Conservation (phyloP, 345 rosid species). For the Angophora floribunda region DNA sequence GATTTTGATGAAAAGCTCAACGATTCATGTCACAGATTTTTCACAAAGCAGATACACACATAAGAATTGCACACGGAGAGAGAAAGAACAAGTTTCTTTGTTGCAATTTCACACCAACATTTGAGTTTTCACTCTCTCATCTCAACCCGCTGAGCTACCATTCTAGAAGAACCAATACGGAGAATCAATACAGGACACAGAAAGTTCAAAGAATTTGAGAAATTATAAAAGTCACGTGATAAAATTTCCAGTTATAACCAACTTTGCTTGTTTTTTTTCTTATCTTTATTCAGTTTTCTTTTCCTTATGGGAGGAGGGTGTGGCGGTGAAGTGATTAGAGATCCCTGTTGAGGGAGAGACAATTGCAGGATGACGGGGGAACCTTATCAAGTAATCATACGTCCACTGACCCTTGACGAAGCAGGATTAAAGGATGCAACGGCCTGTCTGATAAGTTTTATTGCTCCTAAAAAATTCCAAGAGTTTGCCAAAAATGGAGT, state of each 20-base stretch:
- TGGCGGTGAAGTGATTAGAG: neutral
- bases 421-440: neutral
- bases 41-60: neutral
- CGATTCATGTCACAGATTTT: neutral
- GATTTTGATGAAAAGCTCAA: neutral
- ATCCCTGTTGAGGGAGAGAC: neutral
- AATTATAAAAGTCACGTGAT: neutral
- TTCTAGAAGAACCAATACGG: neutral
- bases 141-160: neutral
- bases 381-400: neutral
- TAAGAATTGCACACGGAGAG: neutral
- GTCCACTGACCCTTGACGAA: neutral
- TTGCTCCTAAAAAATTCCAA: neutral
- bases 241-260: neutral
- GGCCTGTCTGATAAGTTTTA: neutral
- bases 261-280: neutral
- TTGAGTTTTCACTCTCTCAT: neutral
- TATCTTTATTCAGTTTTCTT: neutral
- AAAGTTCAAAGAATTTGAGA: neutral
- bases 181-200: neutral
- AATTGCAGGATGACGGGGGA: neutral
- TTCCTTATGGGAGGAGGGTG: neutral
- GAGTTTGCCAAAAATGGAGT: neutral
- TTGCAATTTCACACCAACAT: neutral
- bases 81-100: neutral